These are phyloP conservation scores for Plicaturopsis crispa DNA, from an alignment of 768 basidiomycete genomes.

Conservation along the genomic window DNA sequence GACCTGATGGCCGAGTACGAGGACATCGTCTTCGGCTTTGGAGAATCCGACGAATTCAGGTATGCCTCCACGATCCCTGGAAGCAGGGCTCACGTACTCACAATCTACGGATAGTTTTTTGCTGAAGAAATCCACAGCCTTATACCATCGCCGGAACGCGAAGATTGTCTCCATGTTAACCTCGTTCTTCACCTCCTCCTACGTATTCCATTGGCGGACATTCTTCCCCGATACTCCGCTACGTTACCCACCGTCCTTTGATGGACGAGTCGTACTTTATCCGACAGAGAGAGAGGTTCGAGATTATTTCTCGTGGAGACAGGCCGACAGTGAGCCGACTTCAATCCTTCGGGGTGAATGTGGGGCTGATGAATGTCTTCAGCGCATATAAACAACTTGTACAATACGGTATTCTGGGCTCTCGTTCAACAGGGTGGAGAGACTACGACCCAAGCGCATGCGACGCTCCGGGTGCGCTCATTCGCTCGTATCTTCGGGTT, in stretches of 20 bases:
- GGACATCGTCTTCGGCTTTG: slow-evolving; percentile 85
- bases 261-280: slow-evolving; percentile 82
- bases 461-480: slow-evolving; percentile 55
- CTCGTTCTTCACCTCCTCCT: slow-evolving; percentile 86
- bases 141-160: slow-evolving; percentile 82
- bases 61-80: slow-evolving; percentile 19
- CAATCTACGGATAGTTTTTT: slow-evolving; percentile 71
- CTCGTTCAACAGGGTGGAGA: slow-evolving; percentile 79
- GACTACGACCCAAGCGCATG: slow-evolving; percentile 75
- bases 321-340: slow-evolving; percentile 79
- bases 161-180: slow-evolving; percentile 83
- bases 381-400: slow-evolving; percentile 98
- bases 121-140: slow-evolving; percentile 59
- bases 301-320: slow-evolving; percentile 96
- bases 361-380: no score
- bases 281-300: slow-evolving; percentile 63
- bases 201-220: slow-evolving; percentile 77
- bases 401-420: slow-evolving; percentile 96
- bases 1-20: slow-evolving; percentile 75
- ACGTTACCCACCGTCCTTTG: slow-evolving; percentile 85
- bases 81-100: not conserved
- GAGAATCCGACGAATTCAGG: slow-evolving; percentile 98
- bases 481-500: not conserved
- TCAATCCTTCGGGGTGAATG: no score
- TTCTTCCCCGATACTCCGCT: slow-evolving; percentile 73